Evolutionary conservation across 371 early-diverging fungal species (phyloP).

Genomic region (Paraphysoderma sedebokerense): DNA sequence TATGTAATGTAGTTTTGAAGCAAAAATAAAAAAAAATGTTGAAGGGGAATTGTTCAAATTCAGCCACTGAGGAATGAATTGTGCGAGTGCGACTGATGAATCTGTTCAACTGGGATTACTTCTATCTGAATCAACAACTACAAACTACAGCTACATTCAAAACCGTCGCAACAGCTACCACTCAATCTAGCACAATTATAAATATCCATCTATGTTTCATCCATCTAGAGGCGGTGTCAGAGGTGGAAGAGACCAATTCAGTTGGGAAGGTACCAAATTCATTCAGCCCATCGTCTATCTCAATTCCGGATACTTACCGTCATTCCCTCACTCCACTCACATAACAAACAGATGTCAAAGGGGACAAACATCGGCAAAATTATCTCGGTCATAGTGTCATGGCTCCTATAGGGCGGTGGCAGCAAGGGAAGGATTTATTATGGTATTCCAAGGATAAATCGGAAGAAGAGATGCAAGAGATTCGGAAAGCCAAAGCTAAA

Average conservation of each 20-base stretch:
- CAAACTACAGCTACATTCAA: no score
- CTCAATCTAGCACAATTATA: neutral
- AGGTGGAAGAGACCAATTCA: constrained; percentile 41
- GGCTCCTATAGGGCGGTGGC: constrained; percentile 60
- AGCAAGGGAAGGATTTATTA: constrained; percentile 43
- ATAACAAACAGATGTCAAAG: constrained; percentile 50
- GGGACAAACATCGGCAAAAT: constrained; percentile 67
- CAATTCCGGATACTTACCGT: neutral
- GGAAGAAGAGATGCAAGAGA: constrained; percentile 33
- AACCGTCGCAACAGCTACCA: no score
- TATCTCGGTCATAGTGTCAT: constrained; percentile 69
- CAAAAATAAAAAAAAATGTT: no score
- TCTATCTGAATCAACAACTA: no score
- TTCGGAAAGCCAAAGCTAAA: constrained; percentile 7
- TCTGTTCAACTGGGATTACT: no score
- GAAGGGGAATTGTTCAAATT: no score
- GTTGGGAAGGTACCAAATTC: constrained; percentile 21
- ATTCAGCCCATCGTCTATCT: neutral
- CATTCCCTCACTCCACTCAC: no score
- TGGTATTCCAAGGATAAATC: constrained; percentile 52
- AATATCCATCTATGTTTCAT: constrained; percentile 19
- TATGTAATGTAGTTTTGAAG: no score
- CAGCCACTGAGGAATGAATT: no score
- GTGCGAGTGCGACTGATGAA: no score
- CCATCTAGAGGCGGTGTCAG: constrained; percentile 32